Evolutionary conservation across 768 basidiomycete genomes (phyloP), one percentile per base, ranked within the genome.

Genomic region (Podaxis sp.): DNA sequence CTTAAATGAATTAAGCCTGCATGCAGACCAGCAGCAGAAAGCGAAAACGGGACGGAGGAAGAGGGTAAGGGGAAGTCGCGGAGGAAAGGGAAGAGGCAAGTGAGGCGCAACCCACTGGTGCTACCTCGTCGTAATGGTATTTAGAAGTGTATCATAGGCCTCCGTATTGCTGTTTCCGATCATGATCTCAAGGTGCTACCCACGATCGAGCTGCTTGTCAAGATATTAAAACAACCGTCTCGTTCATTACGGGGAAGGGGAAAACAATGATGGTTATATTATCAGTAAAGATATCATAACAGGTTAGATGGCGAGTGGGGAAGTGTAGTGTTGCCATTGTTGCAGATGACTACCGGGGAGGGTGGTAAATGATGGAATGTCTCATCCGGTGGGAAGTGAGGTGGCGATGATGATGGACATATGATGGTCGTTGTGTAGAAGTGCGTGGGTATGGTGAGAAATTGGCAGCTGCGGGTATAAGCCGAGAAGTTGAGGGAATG

Each of bases 261-360:
- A 52, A 26, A 4, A 39, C 44, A 52, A 46, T 61, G 52, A 33
- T 46, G 28, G 15, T 36, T 55, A 46, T 62, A 62, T 62, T 61
- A 61, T 55, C 52, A 48, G 42, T 38, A 39, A 6, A 24, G 26
- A 61, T 61, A 62, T 55, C 52, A 61, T 55, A 62, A 55, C 53
- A 55, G 28, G 39, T 28, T 48, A 44, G 42, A 62, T 55, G 53
- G 33, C 2, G 12, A 38, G 36, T 26, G 53, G 26, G 28, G 52
- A n/a, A 28, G 49, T 33, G 33, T 24, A 28, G 22, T 26, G 48
- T n/a, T 51, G 39, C 28, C 42, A 24, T 33, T 17, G 28, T 49
- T 62, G 54, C 15, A 15, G 15, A 24, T 54, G 19, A 26, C 28
- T 33, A 55, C 28, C 53, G 24, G 42, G 17, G 52, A 33, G 28